Conservation (phyloP, 495 filamentous ascomycete genomes). For the Penicillium robsamsonii region DNA sequence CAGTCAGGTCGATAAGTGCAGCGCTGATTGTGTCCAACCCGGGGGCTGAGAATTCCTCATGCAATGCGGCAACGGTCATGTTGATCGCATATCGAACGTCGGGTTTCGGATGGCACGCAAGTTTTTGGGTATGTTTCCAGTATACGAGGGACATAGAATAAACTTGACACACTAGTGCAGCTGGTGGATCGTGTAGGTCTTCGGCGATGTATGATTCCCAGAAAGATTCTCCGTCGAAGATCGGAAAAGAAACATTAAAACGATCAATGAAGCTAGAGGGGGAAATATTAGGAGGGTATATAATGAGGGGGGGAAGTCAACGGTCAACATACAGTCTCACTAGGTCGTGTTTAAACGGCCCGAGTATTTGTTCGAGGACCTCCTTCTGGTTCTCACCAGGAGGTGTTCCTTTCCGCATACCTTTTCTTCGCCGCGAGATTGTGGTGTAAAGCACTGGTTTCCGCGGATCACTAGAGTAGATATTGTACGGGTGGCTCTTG, state of each 20-base stretch:
- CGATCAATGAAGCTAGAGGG: slow-evolving; percentile 45
- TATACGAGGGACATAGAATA: slow-evolving; percentile 53
- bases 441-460: slow-evolving; percentile 50
- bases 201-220: slow-evolving; percentile 47
- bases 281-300: slow-evolving; percentile 7
- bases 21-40: slow-evolving; percentile 51
- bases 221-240: slow-evolving; percentile 51
- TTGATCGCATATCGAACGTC: slow-evolving; percentile 52
- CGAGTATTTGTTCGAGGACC: slow-evolving; percentile 54
- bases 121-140: slow-evolving; percentile 48
- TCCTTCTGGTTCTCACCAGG: slow-evolving; percentile 53
- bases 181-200: slow-evolving; percentile 42
- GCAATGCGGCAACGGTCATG: slow-evolving; percentile 50
- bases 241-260: slow-evolving; percentile 53
- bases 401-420: slow-evolving; percentile 46
- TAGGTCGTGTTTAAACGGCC: slow-evolving; percentile 50
- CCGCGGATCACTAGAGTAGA: slow-evolving; percentile 48
- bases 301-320: background rate
- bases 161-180: slow-evolving; percentile 51
- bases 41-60: slow-evolving; percentile 51
- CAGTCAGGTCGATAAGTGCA: slow-evolving; percentile 48
- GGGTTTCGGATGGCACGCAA: slow-evolving; percentile 47
- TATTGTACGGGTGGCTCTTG: slow-evolving; percentile 47
- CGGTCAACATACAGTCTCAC: slow-evolving; percentile 44
- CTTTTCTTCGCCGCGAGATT: slow-evolving; percentile 46